Evolutionary conservation across 306 rosid genomes (phyloP), one percentile per base, ranked within the genome.

Genomic region (Cicer cuneatum): DNA sequence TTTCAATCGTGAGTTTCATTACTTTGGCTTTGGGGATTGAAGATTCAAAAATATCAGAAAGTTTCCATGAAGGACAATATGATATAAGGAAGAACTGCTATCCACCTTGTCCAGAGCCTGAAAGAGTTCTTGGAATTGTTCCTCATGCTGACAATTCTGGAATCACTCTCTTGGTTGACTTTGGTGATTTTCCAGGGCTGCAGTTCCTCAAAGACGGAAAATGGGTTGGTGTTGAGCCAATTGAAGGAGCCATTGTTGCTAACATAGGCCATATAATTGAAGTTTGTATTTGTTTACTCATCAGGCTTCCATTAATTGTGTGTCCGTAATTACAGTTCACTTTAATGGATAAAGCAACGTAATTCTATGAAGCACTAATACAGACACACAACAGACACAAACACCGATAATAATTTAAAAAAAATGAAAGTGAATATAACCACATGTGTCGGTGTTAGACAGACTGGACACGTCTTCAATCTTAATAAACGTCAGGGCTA

Each of bases 101-200:
- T 66, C 89, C 89, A 5, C 77, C 87, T 1, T 83, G 89, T 60
- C 85, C 89, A 1, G 83, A 86, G 66, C 87, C 89, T 33, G 83
- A 80, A 60, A 71, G 75, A 47, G 87, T 86, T 83, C 66, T 86
- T 8, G 89, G 89, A 5, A 38, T 83, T 52, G 21, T 59, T 71
- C 82, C 89, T 10, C 89, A 86, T 66, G 85, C 79, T 12, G 89
- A 83, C 72, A 83, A 63, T 57, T 80, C 83, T 5, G 89, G 74
- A 0, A 86, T 86, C 72, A 74, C 89, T 70, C 82, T 83, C 49
- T 77, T 86, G 72, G 82, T 66, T 77, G 85, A 86, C 7, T 77
- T 73, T 33, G 82, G 81, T 24, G 78, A 83, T 49, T 73, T 53
- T 71, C 40, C 87, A 8, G 87, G 85, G 60, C 43, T 86, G 66